Evolutionary conservation across 164 flowering plant genomes (phyloP).

Genomic region (Pachysandra terminalis): DNA sequence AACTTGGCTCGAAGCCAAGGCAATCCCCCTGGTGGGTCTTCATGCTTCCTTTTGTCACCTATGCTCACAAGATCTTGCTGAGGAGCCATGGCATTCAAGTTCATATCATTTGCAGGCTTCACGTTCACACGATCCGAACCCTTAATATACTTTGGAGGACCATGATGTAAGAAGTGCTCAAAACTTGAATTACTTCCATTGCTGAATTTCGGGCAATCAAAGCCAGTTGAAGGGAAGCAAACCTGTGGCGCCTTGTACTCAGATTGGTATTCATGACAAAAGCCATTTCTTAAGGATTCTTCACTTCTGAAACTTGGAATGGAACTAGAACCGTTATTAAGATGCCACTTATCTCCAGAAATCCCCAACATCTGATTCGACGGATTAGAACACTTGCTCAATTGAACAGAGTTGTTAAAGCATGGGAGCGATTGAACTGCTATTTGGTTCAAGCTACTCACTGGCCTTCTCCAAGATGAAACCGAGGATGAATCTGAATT

Average conservation of each 20-base stretch:
- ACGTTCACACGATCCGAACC: slow-evolving; percentile 29
- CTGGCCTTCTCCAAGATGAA: slow-evolving; percentile 29
- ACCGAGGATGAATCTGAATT: slow-evolving; percentile 21
- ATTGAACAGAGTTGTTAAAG: slow-evolving; percentile 11
- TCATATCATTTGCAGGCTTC: slow-evolving; percentile 33
- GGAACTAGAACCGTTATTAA: slow-evolving; percentile 10
- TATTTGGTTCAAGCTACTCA: slow-evolving; percentile 15
- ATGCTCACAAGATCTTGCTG: slow-evolving; percentile 19
- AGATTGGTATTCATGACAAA: slow-evolving; percentile 11
- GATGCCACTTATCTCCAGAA: slow-evolving; percentile 20
- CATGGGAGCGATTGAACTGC: slow-evolving; percentile 25
- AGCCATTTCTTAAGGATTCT: slow-evolving; percentile 19
- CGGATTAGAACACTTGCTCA: slow-evolving; percentile 14
- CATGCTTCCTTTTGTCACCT: slow-evolving; percentile 31
- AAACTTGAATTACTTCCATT: slow-evolving; percentile 12
- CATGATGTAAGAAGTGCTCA: slow-evolving; percentile 21
- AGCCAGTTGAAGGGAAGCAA: slow-evolving; percentile 25
- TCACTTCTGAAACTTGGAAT: slow-evolving; percentile 20
- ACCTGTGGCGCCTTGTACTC: slow-evolving; percentile 21
- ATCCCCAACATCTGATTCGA: slow-evolving; percentile 11
- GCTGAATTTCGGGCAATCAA: slow-evolving; percentile 13
- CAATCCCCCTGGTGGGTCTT: slow-evolving; percentile 18
- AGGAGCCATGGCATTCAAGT: slow-evolving; percentile 27
- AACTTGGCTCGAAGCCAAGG: slow-evolving; percentile 32
- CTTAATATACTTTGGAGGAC: slow-evolving; percentile 20